A percentile compares a stretch with the other conserved stretches of the same genome.
Evolutionary conservation across 208 protist species (phyloP).

Genomic region (Naegleria fowleri): DNA sequence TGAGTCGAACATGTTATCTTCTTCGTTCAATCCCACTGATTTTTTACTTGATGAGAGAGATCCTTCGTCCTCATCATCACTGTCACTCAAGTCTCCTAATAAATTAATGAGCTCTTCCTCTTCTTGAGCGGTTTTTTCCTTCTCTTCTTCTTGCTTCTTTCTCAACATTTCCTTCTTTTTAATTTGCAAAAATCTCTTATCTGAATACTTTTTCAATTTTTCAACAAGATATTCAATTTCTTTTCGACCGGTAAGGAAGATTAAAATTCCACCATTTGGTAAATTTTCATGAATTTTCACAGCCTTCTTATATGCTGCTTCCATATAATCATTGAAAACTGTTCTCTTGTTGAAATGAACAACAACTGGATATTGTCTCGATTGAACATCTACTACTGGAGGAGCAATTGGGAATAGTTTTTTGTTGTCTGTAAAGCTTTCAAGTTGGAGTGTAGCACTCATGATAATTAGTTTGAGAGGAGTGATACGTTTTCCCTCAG

Average conservation of each 20-base stretch:
- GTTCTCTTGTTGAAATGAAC: conserved; percentile 91
- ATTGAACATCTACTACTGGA: conserved; percentile 85
- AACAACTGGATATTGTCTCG: conserved; percentile 91
- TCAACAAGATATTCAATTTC: conserved; percentile 23
- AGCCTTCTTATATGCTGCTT: conserved; percentile 87
- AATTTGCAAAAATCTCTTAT: not conserved
- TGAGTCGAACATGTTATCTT: conserved; percentile 30
- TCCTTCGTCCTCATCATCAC: conserved; percentile 29
- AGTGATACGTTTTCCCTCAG: not conserved
- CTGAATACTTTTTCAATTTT: conserved; percentile 18
- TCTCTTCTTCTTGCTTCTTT: conserved; percentile 4
- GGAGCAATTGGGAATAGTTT: conserved; percentile 85
- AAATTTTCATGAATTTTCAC: conserved; percentile 33
- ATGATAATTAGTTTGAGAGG: conserved; percentile 77
- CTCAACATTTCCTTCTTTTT: conserved; percentile 9
- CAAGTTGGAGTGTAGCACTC: conserved; percentile 75
- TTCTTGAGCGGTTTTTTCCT: conserved; percentile 24
- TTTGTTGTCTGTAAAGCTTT: conserved; percentile 79
- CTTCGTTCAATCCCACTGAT: conserved; percentile 29
- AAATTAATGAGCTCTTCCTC: conserved; percentile 16
- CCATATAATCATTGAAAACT: conserved; percentile 81
- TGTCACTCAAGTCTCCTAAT: conserved; percentile 18
- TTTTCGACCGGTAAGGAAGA: conserved; percentile 35
- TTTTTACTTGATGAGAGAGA: conserved; percentile 26
- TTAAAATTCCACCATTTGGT: conserved; percentile 30